Evolutionary conservation across 768 basidiomycete genomes (phyloP).

Genomic region (Auricularia cornea): DNA sequence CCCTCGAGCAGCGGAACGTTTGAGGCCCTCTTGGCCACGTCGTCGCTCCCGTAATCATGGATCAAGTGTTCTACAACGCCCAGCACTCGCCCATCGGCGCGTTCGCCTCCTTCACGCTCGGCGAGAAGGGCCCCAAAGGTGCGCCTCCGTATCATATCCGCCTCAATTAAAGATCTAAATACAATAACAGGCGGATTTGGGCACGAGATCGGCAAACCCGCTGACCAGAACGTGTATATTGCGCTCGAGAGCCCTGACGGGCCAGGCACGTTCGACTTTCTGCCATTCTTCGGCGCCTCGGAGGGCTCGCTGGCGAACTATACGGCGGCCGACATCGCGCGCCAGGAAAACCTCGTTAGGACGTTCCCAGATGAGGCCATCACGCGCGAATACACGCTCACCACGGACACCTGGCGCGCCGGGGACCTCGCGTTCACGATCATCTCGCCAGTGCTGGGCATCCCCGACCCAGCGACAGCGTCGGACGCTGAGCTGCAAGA

Average conservation of each 20-base stretch:
- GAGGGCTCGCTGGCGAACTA: neutral
- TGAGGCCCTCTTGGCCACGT: neutral
- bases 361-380: neutral
- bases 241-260: neutral
- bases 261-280: neutral
- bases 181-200: neutral
- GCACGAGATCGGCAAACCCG: neutral
- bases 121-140: constrained; percentile 2
- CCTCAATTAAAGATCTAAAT: too few species aligned
- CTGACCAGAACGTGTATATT: neutral
- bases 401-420: neutral
- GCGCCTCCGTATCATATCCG: neutral
- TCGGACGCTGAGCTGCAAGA: neutral
- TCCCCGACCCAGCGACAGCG: neutral
- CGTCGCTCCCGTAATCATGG: neutral
- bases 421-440: neutral
- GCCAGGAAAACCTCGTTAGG: neutral
- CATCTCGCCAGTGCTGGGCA: neutral
- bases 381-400: neutral
- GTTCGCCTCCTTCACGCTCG: neutral
- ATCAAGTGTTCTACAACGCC: neutral
- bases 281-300: neutral
- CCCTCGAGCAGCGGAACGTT: neutral
- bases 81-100: constrained; percentile 2
- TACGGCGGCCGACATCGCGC: neutral